Evolutionary conservation across 108 stramenopile genomes (phyloP).

Genomic region (Nannochloropsis salina): DNA sequence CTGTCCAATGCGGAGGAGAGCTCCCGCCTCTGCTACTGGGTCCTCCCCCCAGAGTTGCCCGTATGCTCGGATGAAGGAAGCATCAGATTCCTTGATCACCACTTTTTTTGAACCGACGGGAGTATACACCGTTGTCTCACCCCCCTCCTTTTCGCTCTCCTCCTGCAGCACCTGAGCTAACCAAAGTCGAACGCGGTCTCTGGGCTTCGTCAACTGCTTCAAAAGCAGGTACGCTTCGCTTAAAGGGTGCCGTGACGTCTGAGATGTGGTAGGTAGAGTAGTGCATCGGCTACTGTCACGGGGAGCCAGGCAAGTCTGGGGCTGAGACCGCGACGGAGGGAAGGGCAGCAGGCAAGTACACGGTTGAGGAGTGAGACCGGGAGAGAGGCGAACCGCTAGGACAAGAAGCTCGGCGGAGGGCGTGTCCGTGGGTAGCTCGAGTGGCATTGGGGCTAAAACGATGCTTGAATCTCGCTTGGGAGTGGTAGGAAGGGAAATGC

Average conservation of each 20-base stretch:
- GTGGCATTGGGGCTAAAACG: background rate
- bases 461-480: background rate
- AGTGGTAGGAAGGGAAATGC: background rate
- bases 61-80: background rate
- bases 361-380: background rate
- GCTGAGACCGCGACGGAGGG: background rate
- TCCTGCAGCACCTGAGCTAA: background rate
- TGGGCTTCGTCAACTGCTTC: background rate
- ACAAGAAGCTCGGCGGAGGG: background rate
- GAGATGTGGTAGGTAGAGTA: too few relatives aligned
- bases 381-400: background rate
- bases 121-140: background rate
- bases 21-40: background rate
- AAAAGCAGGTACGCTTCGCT: background rate
- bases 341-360: background rate
- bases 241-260: background rate
- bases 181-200: background rate
- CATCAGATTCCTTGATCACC: background rate
- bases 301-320: background rate
- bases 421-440: background rate
- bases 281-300: background rate
- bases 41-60: conserved; percentile 11
- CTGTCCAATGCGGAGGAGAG: background rate
- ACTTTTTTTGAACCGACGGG: background rate
- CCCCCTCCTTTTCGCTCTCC: background rate